A percentile compares a stretch with the other conserved stretches of the same genome.
phyloP scores from a whole-genome alignment of 495 filamentous ascomycete species.

The Penicillium macrosclerotiorum region DNA sequence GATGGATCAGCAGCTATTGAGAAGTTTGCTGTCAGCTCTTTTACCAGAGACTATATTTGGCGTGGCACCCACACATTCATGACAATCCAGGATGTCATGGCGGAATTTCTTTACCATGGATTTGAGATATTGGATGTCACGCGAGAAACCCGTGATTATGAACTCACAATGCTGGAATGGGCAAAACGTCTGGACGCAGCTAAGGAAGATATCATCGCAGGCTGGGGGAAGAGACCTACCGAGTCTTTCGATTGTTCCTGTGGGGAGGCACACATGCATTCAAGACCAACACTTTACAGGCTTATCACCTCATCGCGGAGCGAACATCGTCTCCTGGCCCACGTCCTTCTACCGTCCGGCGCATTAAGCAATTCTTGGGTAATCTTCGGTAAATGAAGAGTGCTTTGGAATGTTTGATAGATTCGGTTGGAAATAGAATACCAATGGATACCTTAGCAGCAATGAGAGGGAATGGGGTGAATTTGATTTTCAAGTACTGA shows the following conservation, averaged over 20 bases:
- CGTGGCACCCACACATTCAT: slow-evolving; percentile 17
- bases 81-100: slow-evolving; percentile 16
- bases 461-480: too few species aligned
- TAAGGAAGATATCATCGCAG: slow-evolving; percentile 12
- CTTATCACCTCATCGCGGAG: slow-evolving; percentile 15
- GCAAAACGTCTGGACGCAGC: slow-evolving; percentile 10
- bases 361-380: slow-evolving; percentile 7
- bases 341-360: slow-evolving; percentile 7
- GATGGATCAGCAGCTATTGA: slow-evolving; percentile 17
- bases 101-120: slow-evolving; percentile 13
- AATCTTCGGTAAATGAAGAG: slow-evolving; percentile 5
- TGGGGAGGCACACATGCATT: slow-evolving; percentile 15
- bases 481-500: too few species aligned
- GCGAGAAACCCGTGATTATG: slow-evolving; percentile 13
- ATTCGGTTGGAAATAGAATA: too few species aligned
- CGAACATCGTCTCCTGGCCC: slow-evolving; percentile 7
- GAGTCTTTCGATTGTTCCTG: slow-evolving; percentile 12
- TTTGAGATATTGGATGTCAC: slow-evolving; percentile 11
- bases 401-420: too few species aligned
- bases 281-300: slow-evolving; percentile 11
- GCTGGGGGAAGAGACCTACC: slow-evolving; percentile 15
- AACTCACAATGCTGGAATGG: slow-evolving; percentile 20
- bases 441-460: too few species aligned
- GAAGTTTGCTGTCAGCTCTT: slow-evolving; percentile 14
- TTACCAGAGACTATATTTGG: slow-evolving; percentile 17